Conservation (phyloP, 768 basidiomycete species). For the Exsudoporus frostii region DNA sequence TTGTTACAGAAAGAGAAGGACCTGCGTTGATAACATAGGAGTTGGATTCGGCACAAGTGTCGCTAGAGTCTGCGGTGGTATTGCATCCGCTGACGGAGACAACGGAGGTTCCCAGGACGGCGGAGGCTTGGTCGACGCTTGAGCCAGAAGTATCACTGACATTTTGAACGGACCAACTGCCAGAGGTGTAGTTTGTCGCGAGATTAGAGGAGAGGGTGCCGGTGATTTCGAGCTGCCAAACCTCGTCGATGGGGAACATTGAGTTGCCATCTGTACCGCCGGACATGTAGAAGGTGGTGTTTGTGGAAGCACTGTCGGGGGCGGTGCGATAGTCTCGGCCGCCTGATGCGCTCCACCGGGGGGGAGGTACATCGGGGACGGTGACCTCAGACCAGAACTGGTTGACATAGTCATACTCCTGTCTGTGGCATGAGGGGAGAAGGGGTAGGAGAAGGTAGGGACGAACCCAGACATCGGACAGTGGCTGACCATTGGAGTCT, state of each 20-base stretch:
- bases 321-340: constrained; percentile 61
- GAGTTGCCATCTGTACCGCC: constrained; percentile 60
- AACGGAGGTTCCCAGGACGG: constrained; percentile 51
- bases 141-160: constrained; percentile 33
- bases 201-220: constrained; percentile 73
- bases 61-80: constrained; percentile 35
- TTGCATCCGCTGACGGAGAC: constrained; percentile 64
- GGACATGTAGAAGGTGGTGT: constrained; percentile 70
- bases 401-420: constrained; percentile 77
- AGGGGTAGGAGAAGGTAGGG: neutral
- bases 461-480: constrained; percentile 75
- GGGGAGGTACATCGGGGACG: constrained; percentile 51
- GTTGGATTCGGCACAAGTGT: constrained; percentile 56
- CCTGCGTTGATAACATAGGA: constrained; percentile 49
- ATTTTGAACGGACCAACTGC: constrained; percentile 56
- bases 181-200: constrained; percentile 41
- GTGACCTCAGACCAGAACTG: constrained; percentile 71
- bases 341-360: constrained; percentile 71
- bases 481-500: constrained; percentile 47
- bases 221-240: constrained; percentile 68
- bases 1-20: constrained; percentile 30
- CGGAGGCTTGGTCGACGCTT: constrained; percentile 51
- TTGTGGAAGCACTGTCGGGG: constrained; percentile 35
- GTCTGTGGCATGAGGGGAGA: constrained; percentile 9
- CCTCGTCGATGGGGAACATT: constrained; percentile 52